Evolutionary conservation across 805 yeast species (phyloP), one percentile per base, ranked within the genome.

Genomic region (Saccharomycopsis malanga): DNA sequence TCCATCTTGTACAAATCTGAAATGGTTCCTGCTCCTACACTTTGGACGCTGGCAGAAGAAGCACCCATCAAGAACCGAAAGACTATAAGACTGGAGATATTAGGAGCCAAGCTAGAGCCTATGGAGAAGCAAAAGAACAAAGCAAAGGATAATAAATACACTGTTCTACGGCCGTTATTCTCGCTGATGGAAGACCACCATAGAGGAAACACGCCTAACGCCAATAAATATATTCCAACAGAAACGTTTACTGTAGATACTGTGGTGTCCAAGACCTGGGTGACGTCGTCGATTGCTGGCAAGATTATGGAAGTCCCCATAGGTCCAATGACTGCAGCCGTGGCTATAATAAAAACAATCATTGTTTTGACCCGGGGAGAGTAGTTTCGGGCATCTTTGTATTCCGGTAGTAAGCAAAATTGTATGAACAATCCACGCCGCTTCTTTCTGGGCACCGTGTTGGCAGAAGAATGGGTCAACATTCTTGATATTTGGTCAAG

Each of bases 141-240:
- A 0, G 70, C 50, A 59, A 84, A 87, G 9, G 91, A 82, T 3
- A 79, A 57, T 18, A 87, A 63, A 60, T 87, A 87, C 18, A 87
- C 80, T 2, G 80, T 70, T 46, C 96, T 66, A 54, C 95, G 69
- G 1, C 96, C 96, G 53, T 75, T 73, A 44, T 71, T 63, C 59
- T 87, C 95, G 35, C 88, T 79, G 48, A 84, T 73, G 7, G 82
- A 76, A 4, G 91, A 81, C 95, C 95, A 87, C 93, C 95, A 87
- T 39, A 87, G 59, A 2, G 96, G 95, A 56, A 85, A 79, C 1
- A 87, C 68, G 14, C 95, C 96, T 30, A 87, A 58, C 1, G 88
- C 70, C 12, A 86, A 58, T 23, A 86, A 63, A 59, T 86, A 87
- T 10, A 87, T 72, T 55, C 95, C 96, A 44, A 86, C 87, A 2